phyloP scores from a whole-genome alignment of 2,329 filamentous ascomycete species.

The Coleophoma crateriformis region DNA sequence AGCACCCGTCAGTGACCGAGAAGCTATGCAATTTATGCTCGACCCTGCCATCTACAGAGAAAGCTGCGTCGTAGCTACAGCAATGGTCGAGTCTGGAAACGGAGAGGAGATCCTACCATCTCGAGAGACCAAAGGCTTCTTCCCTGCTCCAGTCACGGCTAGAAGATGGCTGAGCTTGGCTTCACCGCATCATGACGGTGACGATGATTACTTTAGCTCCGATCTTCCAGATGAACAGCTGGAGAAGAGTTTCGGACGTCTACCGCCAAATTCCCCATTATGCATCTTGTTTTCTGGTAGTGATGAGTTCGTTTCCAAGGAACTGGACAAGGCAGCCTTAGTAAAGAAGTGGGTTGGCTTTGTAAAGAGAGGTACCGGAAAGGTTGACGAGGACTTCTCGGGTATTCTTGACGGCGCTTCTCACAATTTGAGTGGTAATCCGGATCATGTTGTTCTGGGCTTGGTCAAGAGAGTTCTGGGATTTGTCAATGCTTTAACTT shows the following conservation, averaged over 20 bases:
- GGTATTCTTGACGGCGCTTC: slow-evolving; percentile 42
- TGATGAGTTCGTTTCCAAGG: slow-evolving; percentile 44
- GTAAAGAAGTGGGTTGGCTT: slow-evolving; percentile 41
- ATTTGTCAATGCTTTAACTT: slow-evolving; percentile 35
- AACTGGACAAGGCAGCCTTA: slow-evolving; percentile 40
- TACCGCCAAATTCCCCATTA: slow-evolving; percentile 35
- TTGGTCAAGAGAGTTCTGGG: slow-evolving; percentile 42
- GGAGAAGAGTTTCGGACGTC: slow-evolving; percentile 48
- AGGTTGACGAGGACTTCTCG: slow-evolving; percentile 40
- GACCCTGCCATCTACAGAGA: slow-evolving; percentile 27
- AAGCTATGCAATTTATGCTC: slow-evolving; percentile 39
- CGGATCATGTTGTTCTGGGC: slow-evolving; percentile 38
- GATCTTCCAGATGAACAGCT: slow-evolving; percentile 50
- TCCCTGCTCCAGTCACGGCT: slow-evolving; percentile 44
- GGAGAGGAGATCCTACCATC: slow-evolving; percentile 38
- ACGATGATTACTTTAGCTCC: slow-evolving; percentile 65
- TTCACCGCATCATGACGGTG: slow-evolving; percentile 46
- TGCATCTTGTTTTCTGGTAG: slow-evolving; percentile 42
- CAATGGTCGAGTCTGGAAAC: slow-evolving; percentile 35
- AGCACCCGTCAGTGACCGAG: slow-evolving; percentile 58
- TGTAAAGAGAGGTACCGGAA: slow-evolving; percentile 35
- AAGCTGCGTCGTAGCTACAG: slow-evolving; percentile 30
- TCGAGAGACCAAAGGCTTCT: slow-evolving; percentile 18
- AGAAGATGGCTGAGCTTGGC: slow-evolving; percentile 52
- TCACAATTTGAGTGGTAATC: slow-evolving; percentile 43